Evolutionary conservation across 257 asterid species (phyloP), one percentile per base, ranked within the genome.

Genomic region (Przewalskia tangutica): DNA sequence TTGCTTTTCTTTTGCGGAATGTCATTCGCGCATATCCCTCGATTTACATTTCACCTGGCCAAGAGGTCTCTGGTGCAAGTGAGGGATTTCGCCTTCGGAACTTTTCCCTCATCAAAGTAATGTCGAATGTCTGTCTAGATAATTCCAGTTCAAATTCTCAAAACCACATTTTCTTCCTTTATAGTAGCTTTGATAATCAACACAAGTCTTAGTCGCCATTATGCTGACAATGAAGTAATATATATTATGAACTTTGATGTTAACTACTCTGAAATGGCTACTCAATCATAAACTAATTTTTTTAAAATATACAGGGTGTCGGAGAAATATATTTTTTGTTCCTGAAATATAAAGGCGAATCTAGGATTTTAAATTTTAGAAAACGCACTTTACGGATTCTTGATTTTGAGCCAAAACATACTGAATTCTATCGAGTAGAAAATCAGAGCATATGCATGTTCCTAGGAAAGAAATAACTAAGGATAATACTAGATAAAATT

Each of bases 41-140:
- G n/a, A n/a, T n/a, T n/a, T n/a, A n/a, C n/a, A n/a, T n/a, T n/a
- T n/a, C n/a, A n/a, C n/a, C n/a, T n/a, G n/a, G n/a, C n/a, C n/a
- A n/a, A n/a, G n/a, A n/a, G n/a, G n/a, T n/a, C n/a, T n/a, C n/a
- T n/a, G n/a, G n/a, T n/a, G n/a, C n/a, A n/a, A n/a, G n/a, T n/a
- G n/a, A n/a, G n/a, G n/a, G n/a, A n/a, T n/a, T n/a, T n/a, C n/a
- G n/a, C n/a, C n/a, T n/a, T n/a, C n/a, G n/a, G n/a, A n/a, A n/a
- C n/a, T n/a, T n/a, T n/a, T n/a, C n/a, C n/a, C n/a, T n/a, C n/a
- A n/a, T n/a, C n/a, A n/a, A n/a, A n/a, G n/a, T n/a, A n/a, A n/a
- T n/a, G n/a, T n/a, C n/a, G 79, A 73, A 73, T 73, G 79, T 73
- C 62, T 73, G 79, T 73, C 79, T 73, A 20, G 79, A 73, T 73